Evolutionary conservation across 179 eudicot species (phyloP).

Genomic region (Monotropa hypopitys): DNA sequence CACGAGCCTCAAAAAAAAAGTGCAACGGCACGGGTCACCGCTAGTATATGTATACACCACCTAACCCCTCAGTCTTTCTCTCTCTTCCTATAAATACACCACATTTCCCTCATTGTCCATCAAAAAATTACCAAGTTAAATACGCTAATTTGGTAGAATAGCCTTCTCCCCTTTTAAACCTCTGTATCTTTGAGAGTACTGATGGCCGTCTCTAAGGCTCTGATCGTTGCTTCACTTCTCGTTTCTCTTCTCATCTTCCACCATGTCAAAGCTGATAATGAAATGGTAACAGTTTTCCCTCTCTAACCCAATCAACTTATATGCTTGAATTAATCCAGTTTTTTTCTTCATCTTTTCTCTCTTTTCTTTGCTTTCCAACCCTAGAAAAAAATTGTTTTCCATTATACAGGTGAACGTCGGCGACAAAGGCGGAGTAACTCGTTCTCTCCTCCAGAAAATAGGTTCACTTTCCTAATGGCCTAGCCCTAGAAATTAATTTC

Average conservation of each 20-base stretch:
- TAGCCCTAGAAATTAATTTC: background rate
- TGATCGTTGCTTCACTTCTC: constrained; percentile 18
- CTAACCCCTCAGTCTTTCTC: background rate
- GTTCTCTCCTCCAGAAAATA: constrained; percentile 8
- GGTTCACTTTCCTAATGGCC: background rate
- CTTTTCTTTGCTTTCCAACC: background rate
- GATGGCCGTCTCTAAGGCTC: constrained; percentile 17
- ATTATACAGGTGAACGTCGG: background rate
- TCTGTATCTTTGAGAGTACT: too few relatives aligned
- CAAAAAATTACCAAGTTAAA: too few relatives aligned
- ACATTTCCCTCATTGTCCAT: background rate
- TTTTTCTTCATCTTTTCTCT: background rate
- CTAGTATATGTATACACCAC: too few relatives aligned
- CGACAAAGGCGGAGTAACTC: background rate
- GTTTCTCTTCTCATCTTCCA: constrained; percentile 19
- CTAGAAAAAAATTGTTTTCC: background rate
- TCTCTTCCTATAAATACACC: background rate
- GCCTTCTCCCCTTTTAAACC: background rate
- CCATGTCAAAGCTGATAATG: constrained; percentile 8
- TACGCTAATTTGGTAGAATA: background rate
- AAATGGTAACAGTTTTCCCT: background rate
- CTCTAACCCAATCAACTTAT: background rate
- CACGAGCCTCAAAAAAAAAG: too few relatives aligned
- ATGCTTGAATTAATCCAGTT: background rate
- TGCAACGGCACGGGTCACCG: too few relatives aligned